These are phyloP conservation scores for Stagonosporopsis rhizophila DNA, from an alignment of 2,329 filamentous ascomycete species.

Conservation along the genomic window DNA sequence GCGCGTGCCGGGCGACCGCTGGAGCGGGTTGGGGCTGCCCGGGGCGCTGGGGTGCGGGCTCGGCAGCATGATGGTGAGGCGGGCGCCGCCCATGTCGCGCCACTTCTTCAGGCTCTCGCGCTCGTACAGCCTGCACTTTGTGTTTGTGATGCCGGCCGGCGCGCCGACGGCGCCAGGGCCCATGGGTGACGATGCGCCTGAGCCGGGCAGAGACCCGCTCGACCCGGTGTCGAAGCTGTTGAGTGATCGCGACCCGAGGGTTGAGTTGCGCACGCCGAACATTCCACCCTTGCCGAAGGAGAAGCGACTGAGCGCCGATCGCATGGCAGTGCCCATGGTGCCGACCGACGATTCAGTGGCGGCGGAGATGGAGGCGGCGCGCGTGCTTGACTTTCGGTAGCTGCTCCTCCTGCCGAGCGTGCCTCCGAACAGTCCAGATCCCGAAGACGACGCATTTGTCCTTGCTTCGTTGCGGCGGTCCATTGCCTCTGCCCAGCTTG, in stretches of 20 bases:
- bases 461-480: slow-evolving; percentile 59
- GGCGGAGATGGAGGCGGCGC: slow-evolving; percentile 64
- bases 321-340: slow-evolving; percentile 78
- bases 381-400: slow-evolving; percentile 60
- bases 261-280: slow-evolving; percentile 85
- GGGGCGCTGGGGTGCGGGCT: slow-evolving; percentile 58
- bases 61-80: slow-evolving; percentile 82
- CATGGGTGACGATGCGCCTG: slow-evolving; percentile 44
- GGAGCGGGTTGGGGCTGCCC: slow-evolving; percentile 36
- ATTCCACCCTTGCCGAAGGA: slow-evolving; percentile 70
- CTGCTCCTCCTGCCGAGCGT: slow-evolving; percentile 61
- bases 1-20: slow-evolving; percentile 48
- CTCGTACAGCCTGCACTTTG: slow-evolving; percentile 85
- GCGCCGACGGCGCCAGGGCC: slow-evolving; percentile 44
- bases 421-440: slow-evolving; percentile 58
- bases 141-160: slow-evolving; percentile 74
- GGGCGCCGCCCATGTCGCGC: slow-evolving; percentile 88
- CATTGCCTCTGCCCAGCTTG: slow-evolving; percentile 59
- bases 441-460: slow-evolving; percentile 39
- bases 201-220: slow-evolving; percentile 51
- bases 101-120: slow-evolving; percentile 78
- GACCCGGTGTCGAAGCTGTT: slow-evolving; percentile 57
- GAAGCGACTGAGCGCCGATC: slow-evolving; percentile 74
- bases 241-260: slow-evolving; percentile 66
- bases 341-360: slow-evolving; percentile 78